Evolutionary conservation across 106 monocot species (phyloP), one percentile per base, ranked within the genome.

Genomic region (Posidonia australis): DNA sequence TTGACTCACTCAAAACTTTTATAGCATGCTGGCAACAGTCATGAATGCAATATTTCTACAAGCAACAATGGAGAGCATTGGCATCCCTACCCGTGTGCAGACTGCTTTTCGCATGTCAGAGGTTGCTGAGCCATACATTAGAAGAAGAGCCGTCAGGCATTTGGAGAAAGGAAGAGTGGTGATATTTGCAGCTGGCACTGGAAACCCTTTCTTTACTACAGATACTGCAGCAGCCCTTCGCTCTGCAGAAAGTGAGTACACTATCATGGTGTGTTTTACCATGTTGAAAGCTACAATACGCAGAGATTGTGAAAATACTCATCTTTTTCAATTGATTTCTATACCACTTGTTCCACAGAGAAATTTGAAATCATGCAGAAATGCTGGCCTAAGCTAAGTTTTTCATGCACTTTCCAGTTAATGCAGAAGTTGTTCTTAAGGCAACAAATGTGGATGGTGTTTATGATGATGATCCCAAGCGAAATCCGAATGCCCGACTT

Each of bases 11-110:
- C 5, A 61, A n/a, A 42, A 41, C 60, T 22, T 43, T 6, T 61
- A 7, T 59, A 96, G 94, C 51, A 96, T 96, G 94, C 71, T 96
- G n/a, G 94, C 90, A 20, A 96, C 94, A 22, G 94, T 96, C 54
- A 90, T 96, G 94, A 96, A 96, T 75, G 94, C 94, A 31, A 96
- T 96, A 46, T 96, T 96, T 66, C 70, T 96, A 69, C 94, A 96
- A 87, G 94, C 90, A 51, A 96, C 94, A 45, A 96, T 96, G 94
- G 94, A 96, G 77, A 96, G 94, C 80, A 84, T 96, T 62, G 94
- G 94, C 41, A 89, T 96, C 18, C 94, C 94, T 0, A 96, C 94
- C 14, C 86, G 94, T 68, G 94, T 96, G 21, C 94, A 96, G 66
- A 96, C 94, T 44, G 94, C 94, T 51, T 87, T 96, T 70, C 79